A percentile compares a stretch with the other conserved stretches of the same genome.
Evolutionary conservation across 805 yeast species (phyloP).

Genomic region (Nakazawaea holstii): DNA sequence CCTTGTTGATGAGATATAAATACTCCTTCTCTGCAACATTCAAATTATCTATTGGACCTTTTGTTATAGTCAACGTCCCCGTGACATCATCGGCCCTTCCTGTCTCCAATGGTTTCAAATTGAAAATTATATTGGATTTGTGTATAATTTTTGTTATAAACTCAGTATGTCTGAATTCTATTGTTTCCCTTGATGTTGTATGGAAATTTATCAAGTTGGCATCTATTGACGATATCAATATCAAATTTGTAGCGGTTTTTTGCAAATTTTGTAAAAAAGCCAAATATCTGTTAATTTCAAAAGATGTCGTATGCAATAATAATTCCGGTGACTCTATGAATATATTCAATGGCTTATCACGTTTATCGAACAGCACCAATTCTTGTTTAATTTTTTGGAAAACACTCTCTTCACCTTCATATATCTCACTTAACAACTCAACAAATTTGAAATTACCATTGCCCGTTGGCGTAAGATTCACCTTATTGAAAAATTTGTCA

Average conservation of each 20-base stretch:
- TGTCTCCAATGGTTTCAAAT: conserved; percentile 62
- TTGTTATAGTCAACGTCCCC: conserved; percentile 57
- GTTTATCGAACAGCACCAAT: background rate
- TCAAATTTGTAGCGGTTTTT: conserved; percentile 17
- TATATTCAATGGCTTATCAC: background rate
- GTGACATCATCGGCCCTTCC: conserved; percentile 83
- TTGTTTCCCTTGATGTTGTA: conserved; percentile 14
- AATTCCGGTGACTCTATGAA: conserved; percentile 21
- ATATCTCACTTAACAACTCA: conserved; percentile 32
- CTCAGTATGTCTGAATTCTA: conserved; percentile 33
- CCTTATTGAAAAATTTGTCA: conserved; percentile 29
- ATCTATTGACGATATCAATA: conserved; percentile 18
- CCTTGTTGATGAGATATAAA: conserved; percentile 53
- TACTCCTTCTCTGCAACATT: conserved; percentile 56
- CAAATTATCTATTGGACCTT: conserved; percentile 37
- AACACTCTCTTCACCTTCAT: conserved; percentile 20
- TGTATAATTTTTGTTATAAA: conserved; percentile 44
- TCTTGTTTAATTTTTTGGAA: conserved; percentile 16
- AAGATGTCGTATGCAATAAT: conserved; percentile 16
- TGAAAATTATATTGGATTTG: conserved; percentile 46
- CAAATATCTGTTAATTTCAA: background rate
- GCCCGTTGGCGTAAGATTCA: conserved; percentile 31
- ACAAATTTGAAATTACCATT: conserved; percentile 28
- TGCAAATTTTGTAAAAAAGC: conserved; percentile 4
- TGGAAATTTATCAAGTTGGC: conserved; percentile 16